Evolutionary conservation across 306 rosid species (phyloP).

Genomic region (Ziziphus jujuba): DNA sequence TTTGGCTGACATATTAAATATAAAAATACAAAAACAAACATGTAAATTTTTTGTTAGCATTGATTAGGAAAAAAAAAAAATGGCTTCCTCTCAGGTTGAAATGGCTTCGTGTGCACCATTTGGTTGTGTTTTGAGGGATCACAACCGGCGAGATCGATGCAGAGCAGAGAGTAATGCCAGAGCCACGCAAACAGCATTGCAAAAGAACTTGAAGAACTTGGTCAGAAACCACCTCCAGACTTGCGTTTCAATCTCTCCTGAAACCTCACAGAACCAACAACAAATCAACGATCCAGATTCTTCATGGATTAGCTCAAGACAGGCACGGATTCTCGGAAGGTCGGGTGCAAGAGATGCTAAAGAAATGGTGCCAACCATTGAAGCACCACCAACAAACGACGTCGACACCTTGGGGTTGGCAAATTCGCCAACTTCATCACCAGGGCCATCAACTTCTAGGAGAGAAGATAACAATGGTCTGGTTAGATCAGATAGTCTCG

Average conservation of each 20-base stretch:
- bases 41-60: neutral
- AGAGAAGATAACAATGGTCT: slow-evolving; percentile 20
- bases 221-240: slow-evolving; percentile 53
- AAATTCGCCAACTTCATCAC: neutral
- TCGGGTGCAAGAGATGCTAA: too few species aligned
- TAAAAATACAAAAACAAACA: too few species aligned
- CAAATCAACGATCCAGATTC: neutral
- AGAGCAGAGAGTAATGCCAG: slow-evolving; percentile 38
- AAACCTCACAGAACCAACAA: slow-evolving; percentile 22
- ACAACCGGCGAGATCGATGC: slow-evolving; percentile 47
- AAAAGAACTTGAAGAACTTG: slow-evolving; percentile 50
- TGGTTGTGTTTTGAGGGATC: slow-evolving; percentile 67
- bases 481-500: slow-evolving; percentile 27
- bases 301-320: slow-evolving; percentile 16
- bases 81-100: slow-evolving; percentile 80
- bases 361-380: too few species aligned
- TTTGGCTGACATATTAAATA: neutral
- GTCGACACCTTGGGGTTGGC: neutral
- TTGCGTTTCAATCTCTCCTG: slow-evolving; percentile 45
- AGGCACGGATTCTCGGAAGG: too few species aligned
- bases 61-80: slow-evolving; percentile 15
- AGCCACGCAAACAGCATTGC: slow-evolving; percentile 39
- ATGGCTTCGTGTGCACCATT: slow-evolving; percentile 57
- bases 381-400: slow-evolving; percentile 26
- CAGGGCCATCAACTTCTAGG: slow-evolving; percentile 25